Percentiles rank a stretch among this genome's conserved stretches.
phyloP scores from a whole-genome alignment of 768 basidiomycete genomes.

The Russula brevipes region DNA sequence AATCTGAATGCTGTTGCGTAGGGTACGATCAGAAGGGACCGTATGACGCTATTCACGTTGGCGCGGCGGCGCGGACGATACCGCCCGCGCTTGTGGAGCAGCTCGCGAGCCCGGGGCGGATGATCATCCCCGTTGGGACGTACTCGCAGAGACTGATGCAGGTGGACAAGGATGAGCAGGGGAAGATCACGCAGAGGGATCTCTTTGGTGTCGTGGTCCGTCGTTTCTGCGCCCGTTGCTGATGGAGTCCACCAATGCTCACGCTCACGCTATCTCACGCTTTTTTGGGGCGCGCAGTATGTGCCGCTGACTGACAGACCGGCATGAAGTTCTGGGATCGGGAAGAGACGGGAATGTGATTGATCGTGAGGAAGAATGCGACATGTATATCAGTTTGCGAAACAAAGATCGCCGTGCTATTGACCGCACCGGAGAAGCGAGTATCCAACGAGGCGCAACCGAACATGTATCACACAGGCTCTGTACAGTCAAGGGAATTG shows the following conservation, averaged over 20 bases:
- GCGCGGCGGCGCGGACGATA: slow-evolving; percentile 77
- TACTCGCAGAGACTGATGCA: slow-evolving; percentile 57
- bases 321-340: neutral
- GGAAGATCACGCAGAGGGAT: slow-evolving; percentile 54
- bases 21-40: slow-evolving; percentile 28
- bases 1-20: neutral
- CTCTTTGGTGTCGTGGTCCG: slow-evolving; percentile 82
- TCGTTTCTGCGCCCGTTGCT: slow-evolving; percentile 11
- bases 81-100: slow-evolving; percentile 73
- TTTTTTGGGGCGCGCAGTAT: slow-evolving; percentile 41
- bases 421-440: neutral
- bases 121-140: slow-evolving; percentile 89
- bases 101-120: slow-evolving; percentile 66
- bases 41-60: slow-evolving; percentile 79
- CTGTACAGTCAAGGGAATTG: neutral
- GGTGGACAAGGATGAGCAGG: slow-evolving; percentile 72
- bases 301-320: slow-evolving; percentile 59
- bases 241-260: too few species aligned
- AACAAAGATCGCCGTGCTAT: neutral
- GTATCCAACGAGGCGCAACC: neutral
- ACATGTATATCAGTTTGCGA: neutral
- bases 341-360: neutral
- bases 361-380: neutral
- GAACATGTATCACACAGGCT: neutral
- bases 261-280: neutral